Percentiles rank a stretch among this genome's conserved stretches.
Conservation (phyloP, 2,329 filamentous ascomycete genomes). For the Fonsecaea nubica region DNA sequence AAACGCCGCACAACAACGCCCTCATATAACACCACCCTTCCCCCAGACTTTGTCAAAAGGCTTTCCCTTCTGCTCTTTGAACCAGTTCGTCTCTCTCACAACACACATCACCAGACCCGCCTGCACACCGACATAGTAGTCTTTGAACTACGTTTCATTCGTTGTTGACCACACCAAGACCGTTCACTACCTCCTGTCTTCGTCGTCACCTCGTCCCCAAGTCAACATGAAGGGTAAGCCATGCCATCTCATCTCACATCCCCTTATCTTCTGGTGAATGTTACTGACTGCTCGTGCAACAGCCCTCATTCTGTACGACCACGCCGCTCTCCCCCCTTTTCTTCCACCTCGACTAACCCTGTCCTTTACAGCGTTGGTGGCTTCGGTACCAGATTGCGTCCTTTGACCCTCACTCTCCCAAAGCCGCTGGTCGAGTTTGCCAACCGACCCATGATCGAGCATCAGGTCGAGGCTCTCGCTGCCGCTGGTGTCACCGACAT, state of each 20-base stretch:
- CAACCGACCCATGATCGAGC: conserved; percentile 99
- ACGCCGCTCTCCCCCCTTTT: conserved; percentile 16
- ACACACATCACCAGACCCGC: neutral
- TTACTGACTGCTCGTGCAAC: conserved; percentile 16
- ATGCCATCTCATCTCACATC: conserved; percentile 20
- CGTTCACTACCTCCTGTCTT: conserved; percentile 7
- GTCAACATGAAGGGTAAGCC: conserved; percentile 54
- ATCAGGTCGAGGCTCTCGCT: conserved; percentile 95
- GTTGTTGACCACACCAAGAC: conserved; percentile 4
- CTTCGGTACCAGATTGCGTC: conserved; percentile 96
- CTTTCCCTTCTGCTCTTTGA: conserved; percentile 31
- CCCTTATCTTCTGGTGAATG: conserved; percentile 7
- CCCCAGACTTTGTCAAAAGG: neutral
- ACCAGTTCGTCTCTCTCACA: conserved; percentile 12
- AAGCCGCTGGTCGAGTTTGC: conserved; percentile 98
- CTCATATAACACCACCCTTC: conserved; percentile 22
- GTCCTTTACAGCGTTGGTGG: conserved; percentile 91
- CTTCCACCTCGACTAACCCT: conserved; percentile 54
- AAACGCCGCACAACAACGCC: neutral
- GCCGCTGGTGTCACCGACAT: conserved; percentile 95
- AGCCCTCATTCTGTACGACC: conserved; percentile 39
- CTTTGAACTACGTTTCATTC: conserved; percentile 32
- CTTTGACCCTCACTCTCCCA: conserved; percentile 93
- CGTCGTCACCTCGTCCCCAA: neutral
- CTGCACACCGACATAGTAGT: conserved; percentile 21